These are phyloP conservation scores for Gossypium rotundifolium DNA, from an alignment of 345 rosid genomes.

Conservation along the genomic window DNA sequence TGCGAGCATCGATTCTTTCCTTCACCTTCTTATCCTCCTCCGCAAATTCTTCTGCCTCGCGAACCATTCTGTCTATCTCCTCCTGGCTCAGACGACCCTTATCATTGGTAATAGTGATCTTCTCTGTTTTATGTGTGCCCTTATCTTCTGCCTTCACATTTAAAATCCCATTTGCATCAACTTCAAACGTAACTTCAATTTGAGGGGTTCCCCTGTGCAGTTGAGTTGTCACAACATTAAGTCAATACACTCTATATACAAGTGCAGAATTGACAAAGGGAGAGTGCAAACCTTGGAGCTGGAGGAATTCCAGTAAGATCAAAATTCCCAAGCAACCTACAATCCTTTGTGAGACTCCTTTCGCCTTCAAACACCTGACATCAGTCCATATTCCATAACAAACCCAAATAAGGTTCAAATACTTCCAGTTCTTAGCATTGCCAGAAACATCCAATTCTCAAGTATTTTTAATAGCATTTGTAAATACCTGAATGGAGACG, in stretches of 20 bases:
- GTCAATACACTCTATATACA: neutral
- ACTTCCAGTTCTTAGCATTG: neutral
- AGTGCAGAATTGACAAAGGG: neutral
- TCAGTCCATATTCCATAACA: constrained; percentile 5
- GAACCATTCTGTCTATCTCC: constrained; percentile 91
- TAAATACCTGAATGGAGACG: constrained; percentile 78
- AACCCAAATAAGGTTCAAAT: neutral
- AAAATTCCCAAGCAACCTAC: constrained; percentile 79
- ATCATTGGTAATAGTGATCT: constrained; percentile 92
- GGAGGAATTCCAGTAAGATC: constrained; percentile 83
- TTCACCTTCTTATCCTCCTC: constrained; percentile 97
- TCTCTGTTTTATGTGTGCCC: constrained; percentile 79
- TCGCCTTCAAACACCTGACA: constrained; percentile 92
- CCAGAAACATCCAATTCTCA: neutral
- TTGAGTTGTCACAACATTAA: neutral
- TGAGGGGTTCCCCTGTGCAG: constrained; percentile 85
- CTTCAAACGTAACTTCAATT: constrained; percentile 94
- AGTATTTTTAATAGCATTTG: neutral
- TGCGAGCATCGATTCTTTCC: constrained; percentile 88
- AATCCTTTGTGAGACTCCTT: constrained; percentile 94
- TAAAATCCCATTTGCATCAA: constrained; percentile 89
- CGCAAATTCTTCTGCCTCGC: constrained; percentile 90
- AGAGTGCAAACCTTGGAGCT: constrained; percentile 62
- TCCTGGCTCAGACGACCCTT: constrained; percentile 98
- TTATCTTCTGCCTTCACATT: constrained; percentile 94